phyloP scores from a whole-genome alignment of 2,329 filamentous ascomycete genomes.

The Aspergillus carbonarius region DNA sequence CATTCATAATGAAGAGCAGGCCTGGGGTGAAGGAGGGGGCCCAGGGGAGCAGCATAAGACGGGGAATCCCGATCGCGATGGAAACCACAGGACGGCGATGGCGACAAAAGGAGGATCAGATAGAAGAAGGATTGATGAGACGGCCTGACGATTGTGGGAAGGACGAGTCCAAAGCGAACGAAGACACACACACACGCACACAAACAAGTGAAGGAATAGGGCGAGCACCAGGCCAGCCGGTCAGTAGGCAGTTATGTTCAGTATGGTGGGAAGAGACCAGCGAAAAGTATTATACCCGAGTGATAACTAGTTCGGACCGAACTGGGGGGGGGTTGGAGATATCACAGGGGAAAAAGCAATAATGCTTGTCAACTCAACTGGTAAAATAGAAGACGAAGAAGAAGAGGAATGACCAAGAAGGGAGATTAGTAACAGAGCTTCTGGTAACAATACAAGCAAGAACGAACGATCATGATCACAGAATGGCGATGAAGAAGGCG shows the following conservation, averaged over 20 bases:
- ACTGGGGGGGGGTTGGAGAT: background rate
- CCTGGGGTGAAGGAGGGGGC: background rate
- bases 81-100: background rate
- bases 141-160: background rate
- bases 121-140: background rate
- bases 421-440: background rate
- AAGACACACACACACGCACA: background rate
- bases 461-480: background rate
- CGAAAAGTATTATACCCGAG: background rate
- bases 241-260: background rate
- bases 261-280: background rate
- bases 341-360: background rate
- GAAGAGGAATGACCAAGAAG: background rate
- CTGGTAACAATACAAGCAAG: background rate
- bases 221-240: slow-evolving; percentile 4
- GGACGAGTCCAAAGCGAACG: background rate
- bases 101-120: background rate
- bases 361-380: background rate
- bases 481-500: background rate
- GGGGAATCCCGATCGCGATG: background rate
- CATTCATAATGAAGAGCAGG: slow-evolving; percentile 8
- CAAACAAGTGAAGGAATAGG: background rate
- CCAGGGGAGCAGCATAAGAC: slow-evolving; percentile 4
- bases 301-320: background rate
- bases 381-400: background rate